Base-by-base conservation (phyloP, 257 asterid genomes). In the Solanum medicagineum region DNA sequence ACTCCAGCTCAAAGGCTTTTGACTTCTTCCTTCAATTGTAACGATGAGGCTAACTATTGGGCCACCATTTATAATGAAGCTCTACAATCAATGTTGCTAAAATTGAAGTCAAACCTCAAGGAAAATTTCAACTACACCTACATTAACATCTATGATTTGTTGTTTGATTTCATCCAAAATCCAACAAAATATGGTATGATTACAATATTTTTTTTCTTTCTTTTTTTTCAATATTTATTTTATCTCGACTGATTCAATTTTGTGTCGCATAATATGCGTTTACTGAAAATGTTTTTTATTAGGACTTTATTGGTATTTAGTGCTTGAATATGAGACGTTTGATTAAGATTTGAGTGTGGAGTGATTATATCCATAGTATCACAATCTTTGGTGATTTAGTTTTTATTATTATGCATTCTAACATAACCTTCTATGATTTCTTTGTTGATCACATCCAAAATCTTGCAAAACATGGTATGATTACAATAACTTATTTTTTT, bases 171-270 rank as follows among this genome's bases (percentile, higher is more conserved):
- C 86, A 86, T 90, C 60, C 73, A 91, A 56, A 90, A 87, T 11
- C 91, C 98, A 81, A 74, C 91, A 51, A 83, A 73, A 60, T 92
- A 91, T 44, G 99, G 98, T 93, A 91, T 60, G 57, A 70, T 29
- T 19, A 66, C 8, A 22, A 62, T 29, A 66, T 3, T 11, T 66
- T 66, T 5, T 0, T 66, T 66, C 15, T 26, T 11, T 66, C 15
- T 10, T 3, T 66, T 66, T 29, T 26, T 12, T 60, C 29, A 4
- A n/a, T 59, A 59, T 59, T 62, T 60, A 15, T 55, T 6, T 55
- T 16, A 11, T 3, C 65, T 59, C 11, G 7, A n/a, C 0, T 20
- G 4, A 59, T 9, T 9, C 0, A 59, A 14, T 20, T 4, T 20
- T 0, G 29, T n/a, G 7, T n/a, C 29, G 4, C 0, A 0, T 59